Evolutionary conservation across 352 stramenopile genomes (phyloP), one percentile per base, ranked within the genome.

Genomic region (Globisporangium yorkense): DNA sequence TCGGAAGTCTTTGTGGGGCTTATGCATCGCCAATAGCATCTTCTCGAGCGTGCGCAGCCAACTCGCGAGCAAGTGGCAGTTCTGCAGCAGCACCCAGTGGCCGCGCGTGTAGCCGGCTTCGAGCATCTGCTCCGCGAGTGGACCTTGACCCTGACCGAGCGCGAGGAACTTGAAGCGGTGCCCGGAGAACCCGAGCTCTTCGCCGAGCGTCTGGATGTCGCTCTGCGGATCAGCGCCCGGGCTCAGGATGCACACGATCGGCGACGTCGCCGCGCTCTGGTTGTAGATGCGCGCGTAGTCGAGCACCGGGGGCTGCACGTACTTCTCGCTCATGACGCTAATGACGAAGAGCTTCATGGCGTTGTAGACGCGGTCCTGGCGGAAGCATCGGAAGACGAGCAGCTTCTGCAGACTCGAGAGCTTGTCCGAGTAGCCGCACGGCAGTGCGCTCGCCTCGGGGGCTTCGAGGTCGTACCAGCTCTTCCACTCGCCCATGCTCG

Each of bases 321-420:
- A 98, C 58, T 97, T 97, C 57, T 98, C 91, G 7, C 92, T 88
- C 80, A 98, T 96, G 8, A 87, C 60, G 24, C 72, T 77, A 48
- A 96, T 91, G 21, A 98, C 96, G 61, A 98, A 98, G 33, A 97
- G 67, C 62, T 98, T 97, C 64, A 97, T 97, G 12, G 90, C 92
- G 61, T 98, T 98, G 65, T 98, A 98, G 16, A 98, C 92, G 3
- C 95, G 84, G 61, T 98, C 95, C 43, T 96, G 92, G 7, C 95
- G 87, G 67, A 98, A 98, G 56, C 93, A 98, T 18, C 95, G 75
- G 54, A 96, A 96, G 16, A 98, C 70, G 6, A 96, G 76, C n/a
- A 98, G 72, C 49, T 88, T 88, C 66, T 98, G 89, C 27, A 98
- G 73, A 31, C 77, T 78, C 9, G 76, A 89, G 31, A 98, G 77